Evolutionary conservation across 768 basidiomycete genomes (phyloP).

Genomic region (Pulveroboletus sp.): DNA sequence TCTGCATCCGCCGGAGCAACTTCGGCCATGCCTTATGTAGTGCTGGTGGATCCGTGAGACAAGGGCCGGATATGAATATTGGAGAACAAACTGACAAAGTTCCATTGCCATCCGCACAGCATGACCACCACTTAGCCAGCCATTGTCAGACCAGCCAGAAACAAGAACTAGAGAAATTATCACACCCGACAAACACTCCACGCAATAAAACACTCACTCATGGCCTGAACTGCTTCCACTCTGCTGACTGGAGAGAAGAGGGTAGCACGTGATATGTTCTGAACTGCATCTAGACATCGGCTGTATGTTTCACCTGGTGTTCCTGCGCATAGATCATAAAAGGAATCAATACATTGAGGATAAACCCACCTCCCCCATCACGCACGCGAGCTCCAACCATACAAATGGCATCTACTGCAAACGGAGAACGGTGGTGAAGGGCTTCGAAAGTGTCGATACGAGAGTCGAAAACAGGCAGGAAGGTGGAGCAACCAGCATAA

Average conservation of each 20-base stretch:
- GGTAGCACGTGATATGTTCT: constrained; percentile 77
- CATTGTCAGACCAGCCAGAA: constrained; percentile 92
- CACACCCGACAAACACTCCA: neutral
- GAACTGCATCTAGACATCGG: constrained; percentile 79
- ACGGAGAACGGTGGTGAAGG: constrained; percentile 85
- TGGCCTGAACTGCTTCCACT: constrained; percentile 87
- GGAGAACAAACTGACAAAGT: constrained; percentile 53
- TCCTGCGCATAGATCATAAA: constrained; percentile 39
- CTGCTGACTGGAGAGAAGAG: constrained; percentile 83
- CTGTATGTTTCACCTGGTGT: constrained; percentile 69
- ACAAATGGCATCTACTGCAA: constrained; percentile 89
- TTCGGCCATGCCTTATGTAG: constrained; percentile 91
- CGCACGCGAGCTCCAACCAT: constrained; percentile 90
- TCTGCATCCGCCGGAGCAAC: constrained; percentile 73
- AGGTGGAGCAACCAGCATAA: constrained; percentile 89
- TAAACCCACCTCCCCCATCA: constrained; percentile 75
- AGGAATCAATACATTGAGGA: neutral
- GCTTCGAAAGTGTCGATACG: constrained; percentile 81
- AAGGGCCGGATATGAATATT: neutral
- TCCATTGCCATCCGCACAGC: constrained; percentile 98
- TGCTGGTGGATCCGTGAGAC: constrained; percentile 40
- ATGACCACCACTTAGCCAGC: constrained; percentile 93
- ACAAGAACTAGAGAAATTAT: constrained; percentile 59
- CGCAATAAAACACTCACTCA: constrained; percentile 56
- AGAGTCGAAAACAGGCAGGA: constrained; percentile 83